A percentile compares a stretch with the other conserved stretches of the same genome.
These are phyloP conservation scores for Cladophialophora immunda DNA, from an alignment of 2,329 filamentous ascomycete species.

Conservation along the genomic window DNA sequence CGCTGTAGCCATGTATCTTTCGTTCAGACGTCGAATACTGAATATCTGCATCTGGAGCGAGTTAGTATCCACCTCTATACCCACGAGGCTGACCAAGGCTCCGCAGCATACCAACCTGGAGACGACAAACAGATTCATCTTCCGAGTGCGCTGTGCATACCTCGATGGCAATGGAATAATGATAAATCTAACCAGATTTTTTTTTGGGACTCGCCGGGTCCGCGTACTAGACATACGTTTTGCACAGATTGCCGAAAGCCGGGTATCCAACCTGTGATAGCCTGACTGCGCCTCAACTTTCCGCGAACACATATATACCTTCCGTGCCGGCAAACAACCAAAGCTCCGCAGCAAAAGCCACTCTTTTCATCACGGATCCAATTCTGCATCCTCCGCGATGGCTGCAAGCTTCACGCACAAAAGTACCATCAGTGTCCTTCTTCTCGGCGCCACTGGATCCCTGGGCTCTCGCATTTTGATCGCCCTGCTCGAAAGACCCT, in stretches of 20 bases:
- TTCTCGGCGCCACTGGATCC: constrained; percentile 15
- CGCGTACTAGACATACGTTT: not conserved
- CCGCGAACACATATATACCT: not conserved
- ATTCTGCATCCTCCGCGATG: not conserved
- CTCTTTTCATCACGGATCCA: not conserved
- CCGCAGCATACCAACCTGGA: not conserved
- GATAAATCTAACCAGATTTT: too few species aligned
- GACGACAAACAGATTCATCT: not conserved
- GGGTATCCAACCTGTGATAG: not conserved
- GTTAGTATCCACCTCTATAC: not conserved
- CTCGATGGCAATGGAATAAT: too few species aligned
- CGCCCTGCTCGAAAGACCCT: constrained; percentile 11
- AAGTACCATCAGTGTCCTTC: constrained; percentile 10
- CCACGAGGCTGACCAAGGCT: not conserved
- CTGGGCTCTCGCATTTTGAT: constrained; percentile 9
- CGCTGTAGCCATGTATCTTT: too few species aligned
- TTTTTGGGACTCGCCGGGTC: too few species aligned
- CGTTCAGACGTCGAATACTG: not conserved
- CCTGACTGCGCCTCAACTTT: not conserved
- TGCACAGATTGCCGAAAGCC: not conserved
- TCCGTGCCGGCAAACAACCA: not conserved
- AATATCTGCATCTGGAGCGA: not conserved
- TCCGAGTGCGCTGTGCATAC: not conserved
- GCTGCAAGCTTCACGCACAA: constrained; percentile 32
- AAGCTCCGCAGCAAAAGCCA: not conserved